phyloP scores from a whole-genome alignment of 1,139 yeast genomes.

The Meyerozyma athensensis region DNA sequence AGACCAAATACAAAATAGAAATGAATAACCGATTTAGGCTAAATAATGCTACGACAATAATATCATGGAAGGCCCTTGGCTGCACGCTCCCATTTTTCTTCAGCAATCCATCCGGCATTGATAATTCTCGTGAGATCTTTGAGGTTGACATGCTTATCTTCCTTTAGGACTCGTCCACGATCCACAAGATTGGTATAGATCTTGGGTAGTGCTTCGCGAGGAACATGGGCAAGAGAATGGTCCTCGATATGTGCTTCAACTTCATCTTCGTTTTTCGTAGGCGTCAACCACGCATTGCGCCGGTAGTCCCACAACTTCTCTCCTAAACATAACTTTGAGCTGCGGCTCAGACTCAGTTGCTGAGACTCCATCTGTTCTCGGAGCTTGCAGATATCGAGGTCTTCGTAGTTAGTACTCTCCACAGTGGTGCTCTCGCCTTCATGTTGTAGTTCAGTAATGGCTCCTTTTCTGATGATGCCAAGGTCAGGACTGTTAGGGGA shows the following conservation, averaged over 20 bases:
- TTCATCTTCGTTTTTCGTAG: slow-evolving; percentile 16
- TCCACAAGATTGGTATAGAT: slow-evolving; percentile 56
- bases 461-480: neutral
- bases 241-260: slow-evolving; percentile 16
- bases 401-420: slow-evolving; percentile 13
- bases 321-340: slow-evolving; percentile 28
- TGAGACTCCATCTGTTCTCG: slow-evolving; percentile 23
- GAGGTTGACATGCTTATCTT: slow-evolving; percentile 50
- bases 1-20: slow-evolving; percentile 6
- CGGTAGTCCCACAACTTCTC: slow-evolving; percentile 56
- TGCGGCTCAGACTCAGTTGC: slow-evolving; percentile 6
- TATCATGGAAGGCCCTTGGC: slow-evolving; percentile 38
- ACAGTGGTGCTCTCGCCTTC: neutral
- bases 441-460: neutral
- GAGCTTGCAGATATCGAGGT: slow-evolving; percentile 25
- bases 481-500: neutral
- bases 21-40: neutral
- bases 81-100: slow-evolving; percentile 60
- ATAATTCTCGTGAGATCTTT: slow-evolving; percentile 56
- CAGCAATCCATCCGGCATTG: slow-evolving; percentile 67
- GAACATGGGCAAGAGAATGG: slow-evolving; percentile 33
- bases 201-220: slow-evolving; percentile 47
- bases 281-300: slow-evolving; percentile 52
- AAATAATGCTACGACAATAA: neutral
- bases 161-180: slow-evolving; percentile 50